Evolutionary conservation across 768 basidiomycete genomes (phyloP).

Genomic region (Collybia nuda): DNA sequence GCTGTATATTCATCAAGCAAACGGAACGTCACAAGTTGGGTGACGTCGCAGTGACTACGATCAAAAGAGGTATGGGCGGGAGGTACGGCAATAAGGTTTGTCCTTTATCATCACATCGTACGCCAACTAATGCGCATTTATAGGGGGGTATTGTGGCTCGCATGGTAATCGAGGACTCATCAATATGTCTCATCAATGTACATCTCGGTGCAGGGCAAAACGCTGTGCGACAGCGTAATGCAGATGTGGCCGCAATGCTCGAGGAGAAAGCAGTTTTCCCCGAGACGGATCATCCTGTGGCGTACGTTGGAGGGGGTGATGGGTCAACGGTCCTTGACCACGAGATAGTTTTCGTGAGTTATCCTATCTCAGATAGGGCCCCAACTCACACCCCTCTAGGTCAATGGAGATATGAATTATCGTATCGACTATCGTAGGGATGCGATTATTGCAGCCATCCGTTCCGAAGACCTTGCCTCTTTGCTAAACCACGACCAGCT

Average conservation of each 20-base stretch:
- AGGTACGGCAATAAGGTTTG: conserved; percentile 93
- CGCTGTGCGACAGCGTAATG: conserved; percentile 78
- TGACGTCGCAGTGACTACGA: conserved; percentile 72
- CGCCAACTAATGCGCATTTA: not conserved
- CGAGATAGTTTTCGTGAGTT: conserved; percentile 85
- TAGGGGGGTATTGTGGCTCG: conserved; percentile 91
- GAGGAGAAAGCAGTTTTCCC: conserved; percentile 78
- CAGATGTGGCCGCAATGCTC: conserved; percentile 83
- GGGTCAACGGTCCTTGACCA: conserved; percentile 94
- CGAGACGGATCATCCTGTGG: conserved; percentile 51
- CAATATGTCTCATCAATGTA: conserved; percentile 93
- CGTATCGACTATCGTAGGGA: conserved; percentile 94
- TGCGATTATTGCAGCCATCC: conserved; percentile 67
- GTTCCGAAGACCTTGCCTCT: conserved; percentile 59
- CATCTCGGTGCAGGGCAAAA: conserved; percentile 96
- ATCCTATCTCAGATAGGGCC: not conserved
- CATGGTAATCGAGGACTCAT: conserved; percentile 89
- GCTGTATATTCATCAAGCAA: conserved; percentile 72
- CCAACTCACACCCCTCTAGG: conserved; percentile 33
- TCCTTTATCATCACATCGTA: not conserved
- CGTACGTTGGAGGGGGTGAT: conserved; percentile 88
- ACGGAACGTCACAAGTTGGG: conserved; percentile 58
- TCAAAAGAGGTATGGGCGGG: conserved; percentile 93
- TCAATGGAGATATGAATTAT: conserved; percentile 96
- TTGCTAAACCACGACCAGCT: conserved; percentile 86